These are phyloP conservation scores for Globisporangium abappressorium DNA, from an alignment of 352 stramenopile genomes.

Conservation along the genomic window DNA sequence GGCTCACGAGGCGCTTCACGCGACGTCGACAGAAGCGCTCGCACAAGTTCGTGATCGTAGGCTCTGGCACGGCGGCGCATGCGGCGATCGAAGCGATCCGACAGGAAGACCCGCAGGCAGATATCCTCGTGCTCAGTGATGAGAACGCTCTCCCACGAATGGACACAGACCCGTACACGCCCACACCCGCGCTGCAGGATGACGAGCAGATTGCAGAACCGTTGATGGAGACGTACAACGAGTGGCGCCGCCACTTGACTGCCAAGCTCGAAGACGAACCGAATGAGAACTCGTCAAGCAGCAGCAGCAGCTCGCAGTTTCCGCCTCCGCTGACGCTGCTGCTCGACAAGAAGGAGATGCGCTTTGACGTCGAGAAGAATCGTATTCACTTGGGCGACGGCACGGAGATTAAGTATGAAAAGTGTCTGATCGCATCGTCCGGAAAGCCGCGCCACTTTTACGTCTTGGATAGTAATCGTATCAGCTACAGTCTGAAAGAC, in stretches of 20 bases:
- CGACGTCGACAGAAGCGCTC: slow-evolving; percentile 69
- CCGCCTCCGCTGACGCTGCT: slow-evolving; percentile 65
- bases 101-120: slow-evolving; percentile 63
- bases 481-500: slow-evolving; percentile 81
- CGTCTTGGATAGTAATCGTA: slow-evolving; percentile 81
- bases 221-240: slow-evolving; percentile 87
- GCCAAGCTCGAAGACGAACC: slow-evolving; percentile 75
- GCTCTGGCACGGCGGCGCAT: slow-evolving; percentile 85
- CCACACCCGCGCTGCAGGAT: slow-evolving; percentile 16
- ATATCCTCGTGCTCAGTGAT: slow-evolving; percentile 90
- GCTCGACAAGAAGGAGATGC: slow-evolving; percentile 67
- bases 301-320: background rate
- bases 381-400: slow-evolving; percentile 77
- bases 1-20: slow-evolving; percentile 59
- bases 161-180: slow-evolving; percentile 39
- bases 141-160: slow-evolving; percentile 62
- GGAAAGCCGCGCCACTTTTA: slow-evolving; percentile 86
- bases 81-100: slow-evolving; percentile 90
- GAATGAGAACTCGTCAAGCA: slow-evolving; percentile 16
- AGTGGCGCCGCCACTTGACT: slow-evolving; percentile 87
- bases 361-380: slow-evolving; percentile 87
- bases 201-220: slow-evolving; percentile 39
- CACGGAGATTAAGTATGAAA: slow-evolving; percentile 79
- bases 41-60: slow-evolving; percentile 89
- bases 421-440: slow-evolving; percentile 84